Conservation (phyloP, 2,329 filamentous ascomycete species). For the Phaeosphaeriaceae sp. region DNA sequence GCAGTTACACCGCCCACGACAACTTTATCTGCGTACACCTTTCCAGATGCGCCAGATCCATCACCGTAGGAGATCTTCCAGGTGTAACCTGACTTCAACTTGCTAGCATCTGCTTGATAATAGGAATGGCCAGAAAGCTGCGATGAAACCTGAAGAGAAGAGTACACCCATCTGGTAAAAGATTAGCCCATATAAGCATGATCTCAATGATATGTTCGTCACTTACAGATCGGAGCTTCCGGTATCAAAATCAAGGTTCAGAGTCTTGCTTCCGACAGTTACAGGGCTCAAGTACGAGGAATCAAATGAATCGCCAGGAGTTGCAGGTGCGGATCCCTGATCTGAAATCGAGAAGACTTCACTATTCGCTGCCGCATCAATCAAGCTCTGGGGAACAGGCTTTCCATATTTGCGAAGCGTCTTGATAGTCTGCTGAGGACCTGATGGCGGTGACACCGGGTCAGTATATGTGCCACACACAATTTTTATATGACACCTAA, state of each 20-base stretch:
- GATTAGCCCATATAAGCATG: slow-evolving; percentile 15
- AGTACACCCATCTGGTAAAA: slow-evolving; percentile 68
- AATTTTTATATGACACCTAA: neutral
- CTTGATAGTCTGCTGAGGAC: slow-evolving; percentile 47
- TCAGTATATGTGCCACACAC: neutral
- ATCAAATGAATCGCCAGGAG: slow-evolving; percentile 49
- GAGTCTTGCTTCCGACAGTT: slow-evolving; percentile 65
- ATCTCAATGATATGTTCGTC: too few relatives aligned
- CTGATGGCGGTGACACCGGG: neutral
- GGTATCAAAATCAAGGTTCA: slow-evolving; percentile 75
- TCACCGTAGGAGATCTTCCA: slow-evolving; percentile 72
- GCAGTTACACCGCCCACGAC: slow-evolving; percentile 66
- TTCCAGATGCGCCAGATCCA: slow-evolving; percentile 66
- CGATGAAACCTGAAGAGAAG: slow-evolving; percentile 59
- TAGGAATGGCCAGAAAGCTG: slow-evolving; percentile 62
- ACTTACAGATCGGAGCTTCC: slow-evolving; percentile 70
- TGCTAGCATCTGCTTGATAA: slow-evolving; percentile 61
- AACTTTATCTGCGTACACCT: slow-evolving; percentile 71
- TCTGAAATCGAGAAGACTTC: slow-evolving; percentile 17
- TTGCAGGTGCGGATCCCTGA: slow-evolving; percentile 48
- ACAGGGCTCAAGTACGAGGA: slow-evolving; percentile 56
- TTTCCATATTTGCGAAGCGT: slow-evolving; percentile 49
- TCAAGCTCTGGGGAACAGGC: slow-evolving; percentile 33
- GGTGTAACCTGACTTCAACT: slow-evolving; percentile 55
- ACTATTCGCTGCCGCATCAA: slow-evolving; percentile 41